Evolutionary conservation across 208 protist genomes (phyloP), one percentile per base, ranked within the genome.

Genomic region (Trypanosoma cruzi): DNA sequence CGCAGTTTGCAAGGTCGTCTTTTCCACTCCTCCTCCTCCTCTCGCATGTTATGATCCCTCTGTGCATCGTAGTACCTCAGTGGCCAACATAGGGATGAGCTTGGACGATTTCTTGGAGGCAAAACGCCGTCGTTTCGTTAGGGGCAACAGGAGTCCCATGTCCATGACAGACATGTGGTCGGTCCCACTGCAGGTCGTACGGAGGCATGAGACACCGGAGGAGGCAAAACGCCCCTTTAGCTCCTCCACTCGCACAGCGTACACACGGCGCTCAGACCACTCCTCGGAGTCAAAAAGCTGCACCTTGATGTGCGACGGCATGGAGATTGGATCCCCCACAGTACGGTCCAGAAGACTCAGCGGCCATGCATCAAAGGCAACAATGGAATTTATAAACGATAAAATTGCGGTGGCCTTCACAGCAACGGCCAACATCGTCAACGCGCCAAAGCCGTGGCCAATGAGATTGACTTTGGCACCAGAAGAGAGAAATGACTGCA

Each of bases 391-490:
- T 34, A 71, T 64, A 32, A 28, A 28, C 0, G 40, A 16, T 29
- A 31, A 4, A 42, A 52, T 13, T 46, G 36, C 29, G 0, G 22
- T 3, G 13, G 8, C 20, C 42, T 64, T 71, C 13, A 56, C 8
- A 16, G 56, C 56, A 24, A 57, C 44, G 24, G 44, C 56, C 29
- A 71, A 34, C 66, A 71, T 71, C 2, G 66, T 71, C 37, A 57
- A n/a, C 44, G 44, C 66, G 13, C 66, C 66, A 44, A 71, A 48
- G n/a, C 66, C 66, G 37, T 71, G 66, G 14, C 66, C 66, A 64
- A 63, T 64, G 20, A 71, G 56, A 56, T 64, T 48, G 14, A 71
- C 29, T 46, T 64, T 71, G 13, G 44, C 11, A 0, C 31, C 24
- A 28, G 40, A 34, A 56, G 57, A 62, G 6, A 64, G 24, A 50